Evolutionary conservation across 163 green algal genomes (phyloP).

Genomic region (Coccomyxa subellipsoidea): DNA sequence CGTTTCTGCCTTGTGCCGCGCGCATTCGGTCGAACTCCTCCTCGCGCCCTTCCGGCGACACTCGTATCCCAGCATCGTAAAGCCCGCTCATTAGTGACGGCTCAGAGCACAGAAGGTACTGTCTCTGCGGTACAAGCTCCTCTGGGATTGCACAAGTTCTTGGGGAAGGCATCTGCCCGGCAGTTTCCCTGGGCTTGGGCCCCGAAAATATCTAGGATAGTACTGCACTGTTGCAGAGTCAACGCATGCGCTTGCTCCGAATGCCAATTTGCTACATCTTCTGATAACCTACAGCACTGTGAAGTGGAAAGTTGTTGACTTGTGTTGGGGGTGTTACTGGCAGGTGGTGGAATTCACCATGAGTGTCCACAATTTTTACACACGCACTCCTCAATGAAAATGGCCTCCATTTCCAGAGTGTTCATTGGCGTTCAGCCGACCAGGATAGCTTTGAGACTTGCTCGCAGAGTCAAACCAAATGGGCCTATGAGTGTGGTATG

Average conservation of each 20-base stretch:
- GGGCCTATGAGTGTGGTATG: conserved; percentile 3
- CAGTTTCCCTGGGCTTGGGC: neutral
- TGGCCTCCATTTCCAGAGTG: neutral
- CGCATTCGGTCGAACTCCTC: neutral
- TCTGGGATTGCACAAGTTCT: neutral
- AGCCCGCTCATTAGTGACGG: neutral
- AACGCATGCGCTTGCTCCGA: too few species aligned
- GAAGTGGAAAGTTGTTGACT: neutral
- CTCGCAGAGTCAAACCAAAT: neutral
- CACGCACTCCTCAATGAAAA: neutral
- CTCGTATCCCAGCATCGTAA: neutral
- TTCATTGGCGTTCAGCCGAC: neutral
- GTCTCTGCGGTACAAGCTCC: neutral
- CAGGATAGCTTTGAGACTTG: neutral
- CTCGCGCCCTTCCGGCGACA: neutral
- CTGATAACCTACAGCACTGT: too few species aligned
- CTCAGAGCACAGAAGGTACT: neutral
- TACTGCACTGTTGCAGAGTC: neutral
- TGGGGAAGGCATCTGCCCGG: neutral
- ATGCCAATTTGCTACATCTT: too few species aligned
- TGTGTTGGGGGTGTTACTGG: neutral
- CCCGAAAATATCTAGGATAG: neutral
- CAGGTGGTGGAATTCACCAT: neutral
- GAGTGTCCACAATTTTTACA: neutral
- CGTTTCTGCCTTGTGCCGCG: neutral